Percentiles rank a stretch among this genome's conserved stretches.
These are phyloP conservation scores for Xylaria bambusicola DNA, from an alignment of 495 filamentous ascomycete genomes.

Conservation along the genomic window DNA sequence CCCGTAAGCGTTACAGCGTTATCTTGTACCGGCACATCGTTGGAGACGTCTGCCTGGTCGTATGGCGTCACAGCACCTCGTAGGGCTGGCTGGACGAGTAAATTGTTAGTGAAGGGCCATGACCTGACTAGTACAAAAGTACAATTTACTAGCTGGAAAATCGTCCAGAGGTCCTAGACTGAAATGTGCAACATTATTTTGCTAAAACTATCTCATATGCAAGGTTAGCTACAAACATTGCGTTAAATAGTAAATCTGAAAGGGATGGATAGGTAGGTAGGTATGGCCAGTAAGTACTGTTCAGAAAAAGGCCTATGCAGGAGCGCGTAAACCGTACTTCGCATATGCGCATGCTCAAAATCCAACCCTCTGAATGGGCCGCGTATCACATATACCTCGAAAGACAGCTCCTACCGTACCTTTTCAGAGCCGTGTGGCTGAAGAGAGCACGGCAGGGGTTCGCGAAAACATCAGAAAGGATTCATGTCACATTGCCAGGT, in stretches of 20 bases:
- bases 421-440: no score
- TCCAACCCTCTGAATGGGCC: background rate
- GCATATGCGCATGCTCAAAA: background rate
- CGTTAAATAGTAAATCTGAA: background rate
- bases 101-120: no score
- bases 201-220: no score
- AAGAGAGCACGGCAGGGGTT: background rate
- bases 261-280: background rate
- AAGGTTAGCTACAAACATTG: no score
- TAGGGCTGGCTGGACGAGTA: constrained; percentile 7
- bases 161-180: no score
- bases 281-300: constrained; percentile 2
- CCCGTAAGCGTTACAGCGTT: constrained; percentile 4
- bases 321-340: background rate
- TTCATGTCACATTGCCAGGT: constrained; percentile 11
- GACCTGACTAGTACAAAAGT: no score
- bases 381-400: background rate
- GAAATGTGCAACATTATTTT: no score
- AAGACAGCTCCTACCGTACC: background rate
- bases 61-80: constrained; percentile 5
- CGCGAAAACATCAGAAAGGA: constrained; percentile 1
- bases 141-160: no score
- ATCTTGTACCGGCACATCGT: background rate
- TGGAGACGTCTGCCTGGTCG: background rate
- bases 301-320: constrained; percentile 4